phyloP scores from a whole-genome alignment of 345 rosid genomes.

The Orychophragmus violaceus region DNA sequence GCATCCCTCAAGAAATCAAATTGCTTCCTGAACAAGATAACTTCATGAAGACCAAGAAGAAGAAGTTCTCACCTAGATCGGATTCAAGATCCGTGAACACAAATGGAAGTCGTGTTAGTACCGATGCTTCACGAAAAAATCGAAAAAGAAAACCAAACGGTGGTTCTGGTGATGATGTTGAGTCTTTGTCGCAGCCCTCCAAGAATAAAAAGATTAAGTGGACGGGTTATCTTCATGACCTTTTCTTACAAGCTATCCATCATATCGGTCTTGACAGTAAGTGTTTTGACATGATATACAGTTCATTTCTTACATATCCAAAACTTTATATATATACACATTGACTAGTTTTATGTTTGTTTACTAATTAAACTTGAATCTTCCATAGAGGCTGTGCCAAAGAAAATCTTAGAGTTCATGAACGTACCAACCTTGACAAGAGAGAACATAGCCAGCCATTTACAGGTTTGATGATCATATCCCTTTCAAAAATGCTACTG shows the following conservation, averaged over 20 bases:
- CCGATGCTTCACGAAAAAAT: constrained; percentile 12
- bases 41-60: constrained; percentile 3
- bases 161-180: constrained; percentile 6
- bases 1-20: constrained; percentile 8
- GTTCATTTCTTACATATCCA: not conserved
- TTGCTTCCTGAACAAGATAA: constrained; percentile 10
- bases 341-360: not conserved
- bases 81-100: not conserved
- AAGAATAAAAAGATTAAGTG: constrained; percentile 59
- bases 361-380: not conserved
- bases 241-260: constrained; percentile 53
- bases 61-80: not conserved
- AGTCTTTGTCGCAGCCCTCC: constrained; percentile 3
- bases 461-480: constrained; percentile 49
- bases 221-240: constrained; percentile 54
- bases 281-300: constrained; percentile 7
- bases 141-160: not conserved
- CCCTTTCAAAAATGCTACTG: not conserved
- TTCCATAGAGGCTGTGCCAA: constrained; percentile 69
- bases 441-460: constrained; percentile 76
- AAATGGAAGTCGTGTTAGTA: not conserved
- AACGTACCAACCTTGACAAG: constrained; percentile 54
- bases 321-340: not conserved
- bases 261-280: constrained; percentile 64
- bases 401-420: constrained; percentile 69